These are phyloP conservation scores for Debaryomyces nepalensis DNA, from an alignment of 1,139 yeast species.

Conservation along the genomic window DNA sequence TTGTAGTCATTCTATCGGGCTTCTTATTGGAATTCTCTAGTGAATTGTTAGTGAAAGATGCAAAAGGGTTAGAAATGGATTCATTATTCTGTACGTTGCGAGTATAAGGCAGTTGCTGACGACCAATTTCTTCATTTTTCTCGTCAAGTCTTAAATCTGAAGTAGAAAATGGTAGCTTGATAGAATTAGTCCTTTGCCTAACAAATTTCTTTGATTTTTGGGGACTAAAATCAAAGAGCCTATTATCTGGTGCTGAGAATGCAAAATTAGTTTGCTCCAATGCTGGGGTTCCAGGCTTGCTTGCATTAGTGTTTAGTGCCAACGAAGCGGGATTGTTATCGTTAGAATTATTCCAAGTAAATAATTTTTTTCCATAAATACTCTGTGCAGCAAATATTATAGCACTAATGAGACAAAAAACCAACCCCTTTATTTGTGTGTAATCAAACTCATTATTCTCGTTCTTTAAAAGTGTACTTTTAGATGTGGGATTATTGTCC, in stretches of 20 bases:
- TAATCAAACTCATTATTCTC: slow-evolving; percentile 23
- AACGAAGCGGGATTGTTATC: slow-evolving; percentile 32
- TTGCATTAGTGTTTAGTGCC: slow-evolving; percentile 32
- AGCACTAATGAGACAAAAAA: slow-evolving; percentile 36
- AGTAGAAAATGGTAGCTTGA: slow-evolving; percentile 38
- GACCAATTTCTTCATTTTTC: slow-evolving; percentile 21
- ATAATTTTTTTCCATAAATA: slow-evolving; percentile 46
- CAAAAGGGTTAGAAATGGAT: slow-evolving; percentile 29
- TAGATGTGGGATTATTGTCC: slow-evolving; percentile 15
- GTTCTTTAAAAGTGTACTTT: slow-evolving; percentile 16
- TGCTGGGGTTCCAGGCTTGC: slow-evolving; percentile 23
- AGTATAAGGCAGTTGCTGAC: slow-evolving; percentile 15
- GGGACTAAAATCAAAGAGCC: slow-evolving; percentile 1
- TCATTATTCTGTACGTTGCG: slow-evolving; percentile 25
- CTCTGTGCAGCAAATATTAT: slow-evolving; percentile 46
- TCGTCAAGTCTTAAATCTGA: slow-evolving; percentile 39
- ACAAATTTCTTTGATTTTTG: slow-evolving; percentile 18
- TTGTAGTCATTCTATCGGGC: slow-evolving; percentile 45
- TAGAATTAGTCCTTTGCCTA: slow-evolving; percentile 32
- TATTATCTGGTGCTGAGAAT: slow-evolving; percentile 13
- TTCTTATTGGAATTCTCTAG: slow-evolving; percentile 25
- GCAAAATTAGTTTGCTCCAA: slow-evolving; percentile 5
- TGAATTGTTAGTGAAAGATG: slow-evolving; percentile 21
- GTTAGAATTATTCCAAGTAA: slow-evolving; percentile 36
- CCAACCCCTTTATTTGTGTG: slow-evolving; percentile 34